Percentiles rank a stretch among this genome's conserved stretches.
These are phyloP conservation scores for Lactarius trivialis DNA, from an alignment of 768 basidiomycete genomes.

Conservation along the genomic window DNA sequence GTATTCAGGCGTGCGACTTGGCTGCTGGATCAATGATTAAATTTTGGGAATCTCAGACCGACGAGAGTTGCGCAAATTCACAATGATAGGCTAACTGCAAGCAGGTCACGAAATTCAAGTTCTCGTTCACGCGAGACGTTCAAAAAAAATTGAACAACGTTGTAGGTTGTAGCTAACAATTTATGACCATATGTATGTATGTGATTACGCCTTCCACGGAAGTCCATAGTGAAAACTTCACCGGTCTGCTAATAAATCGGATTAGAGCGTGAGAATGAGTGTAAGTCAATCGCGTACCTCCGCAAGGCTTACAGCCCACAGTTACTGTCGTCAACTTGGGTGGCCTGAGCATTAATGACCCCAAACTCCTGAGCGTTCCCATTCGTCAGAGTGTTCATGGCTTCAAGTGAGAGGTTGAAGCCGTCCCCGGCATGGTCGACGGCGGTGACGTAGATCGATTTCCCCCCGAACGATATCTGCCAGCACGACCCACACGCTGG, in stretches of 20 bases:
- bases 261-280: not conserved
- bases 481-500: conserved; percentile 33
- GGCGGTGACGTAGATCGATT: conserved; percentile 29
- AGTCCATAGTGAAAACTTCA: not conserved
- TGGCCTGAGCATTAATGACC: conserved; percentile 39
- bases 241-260: not conserved
- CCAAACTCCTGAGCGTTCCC: conserved; percentile 43
- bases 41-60: too few species aligned
- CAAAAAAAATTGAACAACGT: not conserved
- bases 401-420: conserved; percentile 33
- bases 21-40: too few species aligned
- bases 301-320: conserved; percentile 43
- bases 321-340: conserved; percentile 37
- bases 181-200: not conserved
- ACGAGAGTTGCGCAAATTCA: too few species aligned
- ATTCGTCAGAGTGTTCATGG: conserved; percentile 34
- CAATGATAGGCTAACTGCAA: not conserved
- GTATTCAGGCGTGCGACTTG: too few species aligned
- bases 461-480: conserved; percentile 28
- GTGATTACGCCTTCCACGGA: not conserved
- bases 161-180: not conserved
- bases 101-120: not conserved
- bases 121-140: not conserved
- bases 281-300: not conserved
- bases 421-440: conserved; percentile 30